Evolutionary conservation across 352 stramenopile genomes (phyloP).

Genomic region (Halophytophthora batemanensis): DNA sequence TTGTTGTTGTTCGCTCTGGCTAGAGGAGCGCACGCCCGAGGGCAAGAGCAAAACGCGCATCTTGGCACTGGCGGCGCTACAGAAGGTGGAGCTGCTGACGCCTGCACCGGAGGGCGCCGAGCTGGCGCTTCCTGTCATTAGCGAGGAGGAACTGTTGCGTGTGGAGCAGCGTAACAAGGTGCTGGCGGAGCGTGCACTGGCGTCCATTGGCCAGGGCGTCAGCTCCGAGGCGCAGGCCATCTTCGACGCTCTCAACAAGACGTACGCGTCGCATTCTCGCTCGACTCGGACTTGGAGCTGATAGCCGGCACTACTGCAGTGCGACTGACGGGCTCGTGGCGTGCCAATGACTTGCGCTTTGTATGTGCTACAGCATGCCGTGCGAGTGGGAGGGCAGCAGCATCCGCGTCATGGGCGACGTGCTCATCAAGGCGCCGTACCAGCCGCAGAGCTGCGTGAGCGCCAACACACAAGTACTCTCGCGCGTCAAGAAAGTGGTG

Average conservation of each 20-base stretch:
- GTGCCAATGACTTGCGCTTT: not conserved
- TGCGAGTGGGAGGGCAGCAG: constrained; percentile 79
- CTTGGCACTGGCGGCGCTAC: constrained; percentile 65
- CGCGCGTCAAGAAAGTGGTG: constrained; percentile 85
- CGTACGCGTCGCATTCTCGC: constrained; percentile 31
- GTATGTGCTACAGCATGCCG: constrained; percentile 58
- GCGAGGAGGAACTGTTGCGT: constrained; percentile 66
- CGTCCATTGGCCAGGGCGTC: constrained; percentile 80
- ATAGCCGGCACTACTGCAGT: not conserved
- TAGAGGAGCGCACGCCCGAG: constrained; percentile 55
- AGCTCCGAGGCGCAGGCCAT: constrained; percentile 66
- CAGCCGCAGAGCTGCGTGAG: constrained; percentile 76
- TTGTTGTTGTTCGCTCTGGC: not conserved
- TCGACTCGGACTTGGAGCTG: not conserved
- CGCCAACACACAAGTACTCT: constrained; percentile 67
- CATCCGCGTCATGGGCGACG: constrained; percentile 84
- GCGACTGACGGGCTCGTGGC: not conserved
- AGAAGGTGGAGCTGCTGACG: constrained; percentile 65
- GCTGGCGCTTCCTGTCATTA: constrained; percentile 47
- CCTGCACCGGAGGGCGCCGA: constrained; percentile 43
- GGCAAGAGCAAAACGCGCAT: constrained; percentile 71
- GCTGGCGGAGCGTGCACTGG: constrained; percentile 61
- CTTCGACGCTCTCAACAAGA: constrained; percentile 90
- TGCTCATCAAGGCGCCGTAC: constrained; percentile 84
- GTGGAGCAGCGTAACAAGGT: constrained; percentile 77